Base-by-base conservation (phyloP, 192 early-diverging fungal species). In the Haplosporangium gracile region DNA sequence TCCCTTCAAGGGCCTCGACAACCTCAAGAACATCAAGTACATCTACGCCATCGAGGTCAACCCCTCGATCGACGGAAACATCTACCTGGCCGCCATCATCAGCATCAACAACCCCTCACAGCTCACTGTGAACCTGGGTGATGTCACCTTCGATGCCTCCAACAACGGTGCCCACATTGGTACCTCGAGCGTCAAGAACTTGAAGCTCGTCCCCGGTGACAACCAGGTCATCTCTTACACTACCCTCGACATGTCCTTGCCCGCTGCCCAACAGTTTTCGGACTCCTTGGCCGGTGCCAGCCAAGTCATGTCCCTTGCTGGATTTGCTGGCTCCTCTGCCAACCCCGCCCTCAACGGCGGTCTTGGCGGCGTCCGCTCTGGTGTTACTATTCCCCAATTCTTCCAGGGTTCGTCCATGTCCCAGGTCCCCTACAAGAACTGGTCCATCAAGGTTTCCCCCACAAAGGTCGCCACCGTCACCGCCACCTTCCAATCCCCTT, bases 401-500 rank as follows among this genome's bases (percentile, higher is more conserved):
- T 85, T 80, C 43, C 5, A 24, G 3, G 83, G 83, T 8, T 42
- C 68, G 4, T 22, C 26, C 70, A 55, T 85, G 74, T 85, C 83
- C 40, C 83, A 85, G 75, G 1, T 70, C n/a, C 83, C 83, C 13
- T 80, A 74, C 68, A 73, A 72, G 75, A 60, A 80, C 83, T 85
- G 78, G 78, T 77, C 78, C 39, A 45, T 85, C 55, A 80, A 80
- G 71, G 49, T 51, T 10, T n/a, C 70, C 16, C 42, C 74, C 68
- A 42, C 34, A 22, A 76, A 78, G 22, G 40, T 68, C 8, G 43
- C 77, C 45, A 53, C 72, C 69, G 34, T 80, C 47, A 80, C 83
- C 11, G 78, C 45, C 16, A 80, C 83, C 34, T 85, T 85, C 78
- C 74, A 80, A 69, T 85, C 83, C 13, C 78, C 78, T 13, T 85